phyloP scores from a whole-genome alignment of 2,329 filamentous ascomycete species.

The Phyllosticta ampelicida region DNA sequence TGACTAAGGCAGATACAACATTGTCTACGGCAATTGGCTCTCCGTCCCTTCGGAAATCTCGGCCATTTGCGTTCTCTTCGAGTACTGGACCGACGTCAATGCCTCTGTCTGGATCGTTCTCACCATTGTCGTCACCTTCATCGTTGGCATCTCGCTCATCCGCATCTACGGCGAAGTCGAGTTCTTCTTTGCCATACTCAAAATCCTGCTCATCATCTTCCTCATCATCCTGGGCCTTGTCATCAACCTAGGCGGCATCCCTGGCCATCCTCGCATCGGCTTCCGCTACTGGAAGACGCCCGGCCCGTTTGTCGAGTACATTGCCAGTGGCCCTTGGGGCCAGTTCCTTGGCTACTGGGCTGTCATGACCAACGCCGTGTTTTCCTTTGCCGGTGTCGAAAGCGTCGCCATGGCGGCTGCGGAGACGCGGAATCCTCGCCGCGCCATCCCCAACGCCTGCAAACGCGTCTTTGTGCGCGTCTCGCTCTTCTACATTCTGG shows the following conservation, averaged over 20 bases:
- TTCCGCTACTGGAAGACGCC: conserved; percentile 36
- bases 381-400: conserved; percentile 44
- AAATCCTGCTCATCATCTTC: conserved; percentile 37
- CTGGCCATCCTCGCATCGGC: conserved; percentile 30
- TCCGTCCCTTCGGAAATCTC: conserved; percentile 23
- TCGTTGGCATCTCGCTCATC: conserved; percentile 22
- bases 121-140: conserved; percentile 23
- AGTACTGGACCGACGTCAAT: conserved; percentile 24
- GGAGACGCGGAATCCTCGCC: conserved; percentile 43
- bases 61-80: conserved; percentile 20
- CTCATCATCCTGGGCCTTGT: conserved; percentile 37
- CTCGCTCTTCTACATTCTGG: conserved; percentile 66
- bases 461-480: conserved; percentile 75
- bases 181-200: conserved; percentile 37
- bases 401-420: conserved; percentile 46
- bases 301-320: conserved; percentile 54
- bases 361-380: conserved; percentile 41
- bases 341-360: conserved; percentile 49
- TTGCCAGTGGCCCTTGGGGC: conserved; percentile 43
- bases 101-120: conserved; percentile 24
- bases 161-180: conserved; percentile 33
- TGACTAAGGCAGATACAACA: conserved; percentile 6
- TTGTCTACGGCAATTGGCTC: conserved; percentile 19
- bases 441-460: conserved; percentile 58
- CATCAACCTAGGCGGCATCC: conserved; percentile 37